Evolutionary conservation across 164 flowering plant genomes (phyloP).

Genomic region (Chloranthus sessilifolius): DNA sequence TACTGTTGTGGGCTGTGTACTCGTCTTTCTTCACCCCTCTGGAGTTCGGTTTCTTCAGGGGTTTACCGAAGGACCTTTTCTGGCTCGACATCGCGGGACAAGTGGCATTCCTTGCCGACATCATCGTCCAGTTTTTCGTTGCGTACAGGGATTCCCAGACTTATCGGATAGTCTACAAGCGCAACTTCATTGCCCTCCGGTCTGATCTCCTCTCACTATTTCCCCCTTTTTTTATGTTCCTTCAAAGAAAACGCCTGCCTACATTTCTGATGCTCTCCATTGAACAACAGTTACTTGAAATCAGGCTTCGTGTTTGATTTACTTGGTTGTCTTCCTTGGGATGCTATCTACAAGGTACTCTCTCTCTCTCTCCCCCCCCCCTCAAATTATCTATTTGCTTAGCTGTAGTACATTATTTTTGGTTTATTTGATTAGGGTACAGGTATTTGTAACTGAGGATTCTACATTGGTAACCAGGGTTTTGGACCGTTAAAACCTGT

Average conservation of each 20-base stretch:
- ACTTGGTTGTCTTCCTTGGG: conserved; percentile 88
- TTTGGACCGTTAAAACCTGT: too few relatives aligned
- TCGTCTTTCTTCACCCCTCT: conserved; percentile 93
- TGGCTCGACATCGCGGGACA: conserved; percentile 76
- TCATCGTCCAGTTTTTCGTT: conserved; percentile 59
- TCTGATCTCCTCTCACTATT: conserved; percentile 12
- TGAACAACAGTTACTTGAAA: conserved; percentile 65
- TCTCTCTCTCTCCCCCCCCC: too few relatives aligned
- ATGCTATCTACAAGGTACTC: conserved; percentile 72
- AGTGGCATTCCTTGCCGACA: conserved; percentile 72
- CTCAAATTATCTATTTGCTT: too few relatives aligned
- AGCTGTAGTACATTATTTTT: too few relatives aligned
- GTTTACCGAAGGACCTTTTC: conserved; percentile 60
- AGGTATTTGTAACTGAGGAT: too few relatives aligned
- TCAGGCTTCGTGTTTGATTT: conserved; percentile 65
- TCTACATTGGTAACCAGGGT: too few relatives aligned
- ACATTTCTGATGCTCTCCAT: too few relatives aligned
- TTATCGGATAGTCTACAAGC: conserved; percentile 59
- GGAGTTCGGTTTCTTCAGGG: conserved; percentile 96
- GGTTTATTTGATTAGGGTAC: too few relatives aligned
- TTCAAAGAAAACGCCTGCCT: not conserved
- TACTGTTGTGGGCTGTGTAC: conserved; percentile 82
- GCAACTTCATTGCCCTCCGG: conserved; percentile 64
- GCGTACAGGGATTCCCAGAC: conserved; percentile 73
- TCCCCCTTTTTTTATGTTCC: not conserved